Evolutionary conservation across 2,329 filamentous ascomycete genomes (phyloP), one percentile per base, ranked within the genome.

Genomic region (Colletotrichum sidae): DNA sequence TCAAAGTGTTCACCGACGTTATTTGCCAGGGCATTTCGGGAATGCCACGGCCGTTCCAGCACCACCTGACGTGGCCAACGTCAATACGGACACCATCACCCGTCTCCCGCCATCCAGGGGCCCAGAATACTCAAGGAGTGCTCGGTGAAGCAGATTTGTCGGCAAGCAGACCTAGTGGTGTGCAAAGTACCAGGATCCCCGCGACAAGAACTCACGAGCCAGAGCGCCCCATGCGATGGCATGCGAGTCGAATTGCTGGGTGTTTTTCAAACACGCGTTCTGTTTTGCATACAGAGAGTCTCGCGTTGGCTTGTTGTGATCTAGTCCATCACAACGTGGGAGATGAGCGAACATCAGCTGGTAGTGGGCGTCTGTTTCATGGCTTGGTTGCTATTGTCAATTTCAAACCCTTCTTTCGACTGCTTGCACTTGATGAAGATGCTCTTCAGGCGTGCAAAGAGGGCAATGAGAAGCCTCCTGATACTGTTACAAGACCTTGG

Each of bases 241-340:
- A 15, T 65, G 66, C 8, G 80, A 77, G 68, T 84, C 84, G 75
- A 77, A 80, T 4, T 74, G 72, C 69, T 84, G 82, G 2, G 83
- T 74, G 39, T 79, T 77, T n/a, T 81, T 77, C n/a, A 77, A 80
- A 81, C 81, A 84, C 55, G 82, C 78, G 67, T 79, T 80, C 60
- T 75, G n/a, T 77, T 81, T 57, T 82, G 71, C 17, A 80, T 73
- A 17, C 74, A 73, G 8, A 73, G 73, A 42, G 81, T 77, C 2
- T 76, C 72, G 5, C 73, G 70, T 67, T 84, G 81, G 60, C 78
- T 77, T 10, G 74, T 69, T 1, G 83, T 76, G 57, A 84, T 83
- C 37, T 73, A 76, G 65, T 73, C 74, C 76, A 81, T 81, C 72
- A 83, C 79, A 38, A 78, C 71, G 65, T 79, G 83, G 68, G 83